Percentiles rank a stretch among this genome's conserved stretches.
phyloP scores from a whole-genome alignment of 805 yeast genomes.

The Saturnispora zaruensis region DNA sequence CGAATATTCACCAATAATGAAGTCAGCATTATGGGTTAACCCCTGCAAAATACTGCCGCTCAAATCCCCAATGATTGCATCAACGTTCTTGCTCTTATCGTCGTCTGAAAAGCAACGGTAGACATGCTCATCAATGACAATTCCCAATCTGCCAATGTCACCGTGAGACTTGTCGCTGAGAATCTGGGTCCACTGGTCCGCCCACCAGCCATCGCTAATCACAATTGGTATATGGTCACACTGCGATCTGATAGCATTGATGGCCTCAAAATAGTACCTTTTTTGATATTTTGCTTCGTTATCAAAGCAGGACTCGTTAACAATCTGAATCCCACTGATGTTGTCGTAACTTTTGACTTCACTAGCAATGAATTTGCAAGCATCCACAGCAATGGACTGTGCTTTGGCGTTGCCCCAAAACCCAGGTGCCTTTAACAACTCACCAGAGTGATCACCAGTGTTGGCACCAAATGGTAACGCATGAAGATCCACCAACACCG shows the following conservation, averaged over 20 bases:
- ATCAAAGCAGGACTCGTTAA: constrained; percentile 72
- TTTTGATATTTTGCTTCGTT: constrained; percentile 44
- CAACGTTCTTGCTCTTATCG: constrained; percentile 60
- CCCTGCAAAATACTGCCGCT: constrained; percentile 41
- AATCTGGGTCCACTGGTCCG: constrained; percentile 69
- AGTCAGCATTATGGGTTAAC: constrained; percentile 42
- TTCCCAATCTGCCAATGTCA: constrained; percentile 39
- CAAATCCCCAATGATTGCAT: constrained; percentile 52
- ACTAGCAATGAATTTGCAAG: constrained; percentile 50
- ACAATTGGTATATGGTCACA: constrained; percentile 58
- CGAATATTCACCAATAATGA: constrained; percentile 83
- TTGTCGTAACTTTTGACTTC: constrained; percentile 54
- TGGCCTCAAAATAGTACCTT: constrained; percentile 58
- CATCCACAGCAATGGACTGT: constrained; percentile 38
- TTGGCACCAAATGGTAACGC: constrained; percentile 93
- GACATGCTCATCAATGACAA: constrained; percentile 75
- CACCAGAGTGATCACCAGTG: constrained; percentile 77
- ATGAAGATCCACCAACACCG: constrained; percentile 77
- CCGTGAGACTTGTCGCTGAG: constrained; percentile 36
- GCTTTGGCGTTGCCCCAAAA: constrained; percentile 48
- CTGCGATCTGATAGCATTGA: constrained; percentile 45
- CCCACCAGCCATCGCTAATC: constrained; percentile 94
- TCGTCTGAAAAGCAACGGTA: constrained; percentile 78
- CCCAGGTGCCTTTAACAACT: constrained; percentile 44
- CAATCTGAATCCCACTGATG: constrained; percentile 73